phyloP scores from a whole-genome alignment of 2,329 filamentous ascomycete genomes.

The Ascochyta viciae-villosae region DNA sequence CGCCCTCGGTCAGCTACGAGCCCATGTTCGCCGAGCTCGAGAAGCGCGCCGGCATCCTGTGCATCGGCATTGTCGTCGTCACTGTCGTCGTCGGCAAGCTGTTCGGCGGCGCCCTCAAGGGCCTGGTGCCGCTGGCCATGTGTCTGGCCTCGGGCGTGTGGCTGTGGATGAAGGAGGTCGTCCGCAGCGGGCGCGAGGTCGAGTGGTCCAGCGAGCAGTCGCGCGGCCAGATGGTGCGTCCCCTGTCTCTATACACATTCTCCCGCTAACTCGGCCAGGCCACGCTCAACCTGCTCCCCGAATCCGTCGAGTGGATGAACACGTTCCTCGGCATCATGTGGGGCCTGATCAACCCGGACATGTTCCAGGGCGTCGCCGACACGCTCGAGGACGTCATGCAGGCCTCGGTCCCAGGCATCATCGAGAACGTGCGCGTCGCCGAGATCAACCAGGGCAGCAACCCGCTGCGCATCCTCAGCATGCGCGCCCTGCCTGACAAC shows the following conservation, averaged over 20 bases:
- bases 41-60: conserved; percentile 73
- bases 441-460: conserved; percentile 95
- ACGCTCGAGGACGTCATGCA: conserved; percentile 97
- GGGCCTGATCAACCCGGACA: conserved; percentile 92
- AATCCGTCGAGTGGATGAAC: conserved; percentile 95
- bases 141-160: conserved; percentile 80
- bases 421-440: conserved; percentile 93
- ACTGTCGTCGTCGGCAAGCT: conserved; percentile 80
- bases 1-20: conserved; percentile 86
- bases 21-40: conserved; percentile 84
- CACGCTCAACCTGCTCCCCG: conserved; percentile 86
- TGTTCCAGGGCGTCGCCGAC: conserved; percentile 92
- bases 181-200: conserved; percentile 79
- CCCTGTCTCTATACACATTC: background rate
- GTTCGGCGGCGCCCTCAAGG: conserved; percentile 79
- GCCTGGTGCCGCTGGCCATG: conserved; percentile 74
- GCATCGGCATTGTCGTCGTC: conserved; percentile 71
- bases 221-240: conserved; percentile 74
- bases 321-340: conserved; percentile 83
- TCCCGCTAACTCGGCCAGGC: conserved; percentile 57
- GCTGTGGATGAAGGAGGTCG: conserved; percentile 87
- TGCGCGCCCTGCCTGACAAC: conserved; percentile 82
- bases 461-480: conserved; percentile 83
- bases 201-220: conserved; percentile 91
- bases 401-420: conserved; percentile 86